These are phyloP conservation scores for Pelargonium cotyledonis DNA, from an alignment of 441 rosid species.

Conservation along the genomic window DNA sequence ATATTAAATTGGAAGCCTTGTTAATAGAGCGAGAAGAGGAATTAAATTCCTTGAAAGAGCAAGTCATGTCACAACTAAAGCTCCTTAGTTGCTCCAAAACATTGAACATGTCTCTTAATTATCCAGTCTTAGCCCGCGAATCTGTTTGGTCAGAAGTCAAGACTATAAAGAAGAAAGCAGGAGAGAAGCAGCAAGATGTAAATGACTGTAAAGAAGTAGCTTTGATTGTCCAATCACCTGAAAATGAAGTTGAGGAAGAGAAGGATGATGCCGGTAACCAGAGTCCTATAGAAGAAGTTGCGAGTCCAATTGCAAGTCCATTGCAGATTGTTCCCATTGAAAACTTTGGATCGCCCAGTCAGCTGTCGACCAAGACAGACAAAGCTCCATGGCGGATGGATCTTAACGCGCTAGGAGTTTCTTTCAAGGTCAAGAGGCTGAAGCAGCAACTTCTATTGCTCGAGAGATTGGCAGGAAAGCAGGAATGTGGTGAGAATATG, in stretches of 20 bases:
- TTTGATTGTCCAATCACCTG: conserved; percentile 44
- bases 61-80: conserved; percentile 16
- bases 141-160: too few species aligned
- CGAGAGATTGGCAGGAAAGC: conserved; percentile 62
- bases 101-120: background rate
- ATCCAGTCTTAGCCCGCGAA: too few species aligned
- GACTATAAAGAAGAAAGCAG: too few species aligned
- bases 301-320: background rate
- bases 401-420: conserved; percentile 82
- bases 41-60: conserved; percentile 37
- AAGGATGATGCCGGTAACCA: conserved; percentile 15
- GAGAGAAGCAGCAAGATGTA: conserved; percentile 28
- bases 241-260: conserved; percentile 38
- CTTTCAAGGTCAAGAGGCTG: conserved; percentile 83
- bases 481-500: conserved; percentile 37
- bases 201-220: conserved; percentile 20
- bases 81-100: conserved; percentile 32
- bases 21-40: conserved; percentile 45
- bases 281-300: conserved; percentile 31
- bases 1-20: conserved; percentile 46
- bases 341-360: background rate
- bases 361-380: too few species aligned
- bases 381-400: conserved; percentile 64
- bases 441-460: conserved; percentile 82
- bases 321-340: conserved; percentile 18